phyloP scores from a whole-genome alignment of 1,284 basidiomycete genomes.

The Pisolithus thermaeus region DNA sequence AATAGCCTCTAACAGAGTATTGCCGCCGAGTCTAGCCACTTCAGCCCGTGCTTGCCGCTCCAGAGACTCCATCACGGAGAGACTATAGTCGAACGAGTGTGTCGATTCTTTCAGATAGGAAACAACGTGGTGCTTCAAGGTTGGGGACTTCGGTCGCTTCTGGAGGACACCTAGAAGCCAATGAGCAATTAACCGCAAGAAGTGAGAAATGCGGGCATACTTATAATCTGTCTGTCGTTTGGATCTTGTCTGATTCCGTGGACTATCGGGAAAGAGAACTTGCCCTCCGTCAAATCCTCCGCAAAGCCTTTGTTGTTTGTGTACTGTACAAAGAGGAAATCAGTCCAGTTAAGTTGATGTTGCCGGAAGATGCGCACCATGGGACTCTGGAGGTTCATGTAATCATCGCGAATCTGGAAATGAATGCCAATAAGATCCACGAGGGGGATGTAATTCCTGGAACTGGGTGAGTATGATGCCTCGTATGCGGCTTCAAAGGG shows the following conservation, averaged over 20 bases:
- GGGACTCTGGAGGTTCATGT: constrained; percentile 88
- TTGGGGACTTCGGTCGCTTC: constrained; percentile 73
- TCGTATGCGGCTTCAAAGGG: neutral
- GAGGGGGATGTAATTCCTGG: constrained; percentile 83
- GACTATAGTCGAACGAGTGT: constrained; percentile 68
- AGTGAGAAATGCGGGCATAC: constrained; percentile 42
- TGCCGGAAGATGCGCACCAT: constrained; percentile 42
- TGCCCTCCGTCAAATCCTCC: constrained; percentile 93
- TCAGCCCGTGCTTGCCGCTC: constrained; percentile 40
- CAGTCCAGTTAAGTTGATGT: neutral
- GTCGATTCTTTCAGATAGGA: constrained; percentile 67
- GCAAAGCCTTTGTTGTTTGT: constrained; percentile 88
- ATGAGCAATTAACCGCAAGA: neutral
- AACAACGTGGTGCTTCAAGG: constrained; percentile 74
- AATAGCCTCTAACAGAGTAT: constrained; percentile 19
- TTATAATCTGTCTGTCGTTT: constrained; percentile 73
- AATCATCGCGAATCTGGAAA: constrained; percentile 96
- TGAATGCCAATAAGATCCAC: constrained; percentile 90
- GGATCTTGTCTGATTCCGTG: constrained; percentile 79
- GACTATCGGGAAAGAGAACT: constrained; percentile 93
- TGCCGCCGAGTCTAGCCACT: constrained; percentile 22
- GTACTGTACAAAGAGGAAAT: constrained; percentile 49
- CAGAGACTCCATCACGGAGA: constrained; percentile 46
- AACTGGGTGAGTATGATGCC: neutral
- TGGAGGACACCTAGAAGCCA: constrained; percentile 70